A percentile compares a stretch with the other conserved stretches of the same genome.
Evolutionary conservation across 2,329 filamentous ascomycete species (phyloP).

Genomic region (Nemania sp.): DNA sequence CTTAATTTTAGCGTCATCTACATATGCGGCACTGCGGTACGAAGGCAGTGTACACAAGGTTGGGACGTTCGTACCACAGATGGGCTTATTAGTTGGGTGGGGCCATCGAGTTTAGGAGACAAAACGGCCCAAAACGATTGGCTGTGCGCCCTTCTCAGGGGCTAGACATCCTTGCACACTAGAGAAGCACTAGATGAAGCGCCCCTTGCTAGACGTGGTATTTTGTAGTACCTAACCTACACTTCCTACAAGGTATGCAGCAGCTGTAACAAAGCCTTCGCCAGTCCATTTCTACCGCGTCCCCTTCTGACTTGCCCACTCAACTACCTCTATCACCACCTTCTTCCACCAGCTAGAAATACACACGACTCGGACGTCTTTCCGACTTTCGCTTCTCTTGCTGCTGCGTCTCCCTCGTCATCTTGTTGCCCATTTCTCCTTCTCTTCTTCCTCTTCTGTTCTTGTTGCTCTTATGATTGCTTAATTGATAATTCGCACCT

Average conservation of each 20-base stretch:
- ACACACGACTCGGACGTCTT: background rate
- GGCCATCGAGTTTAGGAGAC: too few relatives aligned
- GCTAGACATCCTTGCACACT: conserved; percentile 5
- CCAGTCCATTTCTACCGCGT: conserved; percentile 7
- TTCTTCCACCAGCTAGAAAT: conserved; percentile 5
- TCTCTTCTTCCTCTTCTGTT: background rate
- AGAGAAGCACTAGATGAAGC: background rate
- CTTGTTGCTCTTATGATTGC: background rate
- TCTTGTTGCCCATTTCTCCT: background rate
- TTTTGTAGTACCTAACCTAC: too few relatives aligned
- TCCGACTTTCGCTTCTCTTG: background rate
- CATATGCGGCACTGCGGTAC: too few relatives aligned
- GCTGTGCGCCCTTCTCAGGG: conserved; percentile 23
- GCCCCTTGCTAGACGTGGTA: conserved; percentile 15
- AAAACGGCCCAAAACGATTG: conserved; percentile 12
- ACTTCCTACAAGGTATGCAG: conserved; percentile 9
- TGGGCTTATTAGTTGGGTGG: too few relatives aligned
- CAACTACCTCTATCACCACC: background rate
- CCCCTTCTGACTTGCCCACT: background rate
- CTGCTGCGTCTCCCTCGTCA: background rate
- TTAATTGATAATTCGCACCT: conserved; percentile 11
- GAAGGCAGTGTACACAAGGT: conserved; percentile 1
- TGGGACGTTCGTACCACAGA: background rate
- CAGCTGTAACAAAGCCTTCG: conserved; percentile 25
- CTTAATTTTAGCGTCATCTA: too few relatives aligned